Percentiles rank a stretch among this genome's conserved stretches.
These are phyloP conservation scores for Hypoxylon sp. DNA, from an alignment of 2,329 filamentous ascomycete species.

Conservation along the genomic window DNA sequence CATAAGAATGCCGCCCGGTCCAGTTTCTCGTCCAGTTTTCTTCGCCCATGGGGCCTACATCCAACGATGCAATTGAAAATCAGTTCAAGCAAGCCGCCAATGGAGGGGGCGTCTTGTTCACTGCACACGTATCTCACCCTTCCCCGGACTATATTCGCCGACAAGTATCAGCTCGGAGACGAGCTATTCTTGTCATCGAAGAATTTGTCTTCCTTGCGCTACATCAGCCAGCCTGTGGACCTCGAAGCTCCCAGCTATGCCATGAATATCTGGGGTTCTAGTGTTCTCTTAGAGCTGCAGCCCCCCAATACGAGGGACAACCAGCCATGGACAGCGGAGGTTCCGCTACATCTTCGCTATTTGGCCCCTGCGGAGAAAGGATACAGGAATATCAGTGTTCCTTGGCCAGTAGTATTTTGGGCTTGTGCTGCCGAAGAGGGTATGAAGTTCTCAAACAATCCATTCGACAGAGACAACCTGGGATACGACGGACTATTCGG, in stretches of 20 bases:
- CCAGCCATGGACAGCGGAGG: conserved; percentile 73
- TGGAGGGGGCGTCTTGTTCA: conserved; percentile 73
- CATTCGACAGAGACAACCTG: conserved; percentile 88
- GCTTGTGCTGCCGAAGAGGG: conserved; percentile 80
- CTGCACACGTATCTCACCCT: conserved; percentile 87
- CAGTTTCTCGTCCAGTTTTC: conserved; percentile 75
- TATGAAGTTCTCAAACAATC: conserved; percentile 79
- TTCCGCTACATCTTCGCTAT: conserved; percentile 91
- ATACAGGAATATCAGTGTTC: conserved; percentile 70
- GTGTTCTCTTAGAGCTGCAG: conserved; percentile 80
- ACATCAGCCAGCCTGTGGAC: conserved; percentile 83
- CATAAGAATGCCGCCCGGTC: conserved; percentile 73
- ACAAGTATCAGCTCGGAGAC: conserved; percentile 87
- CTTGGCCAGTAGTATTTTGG: conserved; percentile 92
- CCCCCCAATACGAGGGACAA: conserved; percentile 62
- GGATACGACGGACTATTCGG: conserved; percentile 89
- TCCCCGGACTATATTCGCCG: conserved; percentile 84
- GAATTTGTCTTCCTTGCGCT: conserved; percentile 78
- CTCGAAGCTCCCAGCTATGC: conserved; percentile 92
- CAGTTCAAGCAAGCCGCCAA: conserved; percentile 65
- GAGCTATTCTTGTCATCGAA: conserved; percentile 84
- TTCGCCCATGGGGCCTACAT: conserved; percentile 84
- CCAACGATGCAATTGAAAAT: conserved; percentile 82
- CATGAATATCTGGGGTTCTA: conserved; percentile 82
- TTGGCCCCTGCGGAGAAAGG: conserved; percentile 73